These are phyloP conservation scores for Leccinum olivaceoglutinosum DNA, from an alignment of 1,284 basidiomycete species.

Conservation along the genomic window DNA sequence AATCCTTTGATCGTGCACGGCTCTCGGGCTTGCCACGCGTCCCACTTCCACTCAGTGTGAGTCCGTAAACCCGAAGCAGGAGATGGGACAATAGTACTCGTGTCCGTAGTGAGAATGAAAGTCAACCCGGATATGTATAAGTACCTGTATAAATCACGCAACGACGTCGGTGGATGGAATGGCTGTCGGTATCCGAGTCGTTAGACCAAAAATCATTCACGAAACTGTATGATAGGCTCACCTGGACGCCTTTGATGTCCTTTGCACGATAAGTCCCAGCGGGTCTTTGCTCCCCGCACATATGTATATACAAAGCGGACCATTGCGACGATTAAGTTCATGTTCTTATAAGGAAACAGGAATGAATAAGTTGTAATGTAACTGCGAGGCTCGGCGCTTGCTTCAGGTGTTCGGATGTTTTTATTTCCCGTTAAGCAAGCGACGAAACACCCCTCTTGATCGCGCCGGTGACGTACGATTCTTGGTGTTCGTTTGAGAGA, in stretches of 20 bases:
- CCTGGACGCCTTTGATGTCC: slow-evolving; percentile 91
- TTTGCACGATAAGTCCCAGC: slow-evolving; percentile 81
- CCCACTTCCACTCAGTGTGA: slow-evolving; percentile 96
- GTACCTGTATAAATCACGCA: slow-evolving; percentile 85
- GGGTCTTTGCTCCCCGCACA: slow-evolving; percentile 17
- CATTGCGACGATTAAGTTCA: neutral
- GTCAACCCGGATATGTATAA: slow-evolving; percentile 71
- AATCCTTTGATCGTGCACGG: slow-evolving; percentile 35
- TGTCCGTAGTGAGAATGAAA: slow-evolving; percentile 92
- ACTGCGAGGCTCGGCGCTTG: neutral
- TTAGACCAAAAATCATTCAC: neutral
- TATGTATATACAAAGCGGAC: neutral
- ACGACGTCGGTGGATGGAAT: slow-evolving; percentile 67
- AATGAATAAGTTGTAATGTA: neutral
- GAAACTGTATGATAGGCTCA: slow-evolving; percentile 32
- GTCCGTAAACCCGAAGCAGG: slow-evolving; percentile 90
- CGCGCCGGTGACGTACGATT: slow-evolving; percentile 35
- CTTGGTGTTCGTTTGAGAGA: slow-evolving; percentile 47
- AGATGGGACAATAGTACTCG: slow-evolving; percentile 96
- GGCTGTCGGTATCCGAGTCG: slow-evolving; percentile 40
- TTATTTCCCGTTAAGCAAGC: neutral
- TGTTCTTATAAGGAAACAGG: neutral
- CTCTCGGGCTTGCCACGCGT: slow-evolving; percentile 66
- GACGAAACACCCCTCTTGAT: slow-evolving; percentile 14
- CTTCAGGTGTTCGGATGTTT: neutral